Evolutionary conservation across 1,139 yeast genomes (phyloP).

Genomic region (Hansenula lynferdii): DNA sequence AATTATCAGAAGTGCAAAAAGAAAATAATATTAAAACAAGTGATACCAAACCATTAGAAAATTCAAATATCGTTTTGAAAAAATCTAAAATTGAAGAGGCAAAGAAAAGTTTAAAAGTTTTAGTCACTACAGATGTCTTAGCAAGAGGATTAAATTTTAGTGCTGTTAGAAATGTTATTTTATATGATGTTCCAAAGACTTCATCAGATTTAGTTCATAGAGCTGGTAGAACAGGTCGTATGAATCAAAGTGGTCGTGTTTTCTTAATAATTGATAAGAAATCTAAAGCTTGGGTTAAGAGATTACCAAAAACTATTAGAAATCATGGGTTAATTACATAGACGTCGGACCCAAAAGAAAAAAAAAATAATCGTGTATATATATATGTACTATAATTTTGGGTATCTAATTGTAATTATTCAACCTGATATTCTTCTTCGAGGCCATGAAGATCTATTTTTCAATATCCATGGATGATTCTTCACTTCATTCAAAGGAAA

Average conservation of each 20-base stretch:
- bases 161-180: constrained; percentile 74
- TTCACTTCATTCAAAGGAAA: constrained; percentile 56
- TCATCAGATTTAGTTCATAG: constrained; percentile 88
- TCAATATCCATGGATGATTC: constrained; percentile 78
- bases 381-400: background rate
- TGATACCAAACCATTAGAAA: constrained; percentile 7
- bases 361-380: background rate
- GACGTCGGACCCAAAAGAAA: background rate
- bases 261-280: constrained; percentile 66
- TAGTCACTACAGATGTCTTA: constrained; percentile 85
- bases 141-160: constrained; percentile 89
- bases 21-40: constrained; percentile 19
- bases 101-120: constrained; percentile 41
- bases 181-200: constrained; percentile 81
- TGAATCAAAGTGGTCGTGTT: constrained; percentile 86
- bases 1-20: constrained; percentile 23
- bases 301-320: constrained; percentile 67
- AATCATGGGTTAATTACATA: constrained; percentile 21
- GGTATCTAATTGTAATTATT: background rate
- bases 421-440: constrained; percentile 11
- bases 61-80: constrained; percentile 11
- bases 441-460: constrained; percentile 52
- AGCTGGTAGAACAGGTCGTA: constrained; percentile 92
- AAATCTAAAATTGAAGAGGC: constrained; percentile 20
- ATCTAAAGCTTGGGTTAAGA: constrained; percentile 78